Percentiles rank a stretch among this genome's conserved stretches.
Evolutionary conservation across 2,329 filamentous ascomycete genomes (phyloP).

Genomic region (Aspergillus sp.): DNA sequence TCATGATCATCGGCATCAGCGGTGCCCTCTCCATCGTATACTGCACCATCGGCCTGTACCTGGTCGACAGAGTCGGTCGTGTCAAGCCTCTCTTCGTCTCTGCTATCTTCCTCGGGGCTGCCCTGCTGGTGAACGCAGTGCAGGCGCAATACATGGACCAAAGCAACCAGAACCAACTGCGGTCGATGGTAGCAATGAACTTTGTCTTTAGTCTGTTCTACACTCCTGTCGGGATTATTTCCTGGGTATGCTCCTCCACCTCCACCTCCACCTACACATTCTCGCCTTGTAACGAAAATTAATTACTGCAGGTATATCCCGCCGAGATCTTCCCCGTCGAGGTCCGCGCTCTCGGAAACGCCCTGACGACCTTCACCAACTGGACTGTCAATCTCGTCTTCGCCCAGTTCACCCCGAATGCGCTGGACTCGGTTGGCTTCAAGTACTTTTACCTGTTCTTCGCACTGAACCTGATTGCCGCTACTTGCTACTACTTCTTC

Average conservation of each 20-base stretch:
- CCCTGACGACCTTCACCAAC: constrained; percentile 47
- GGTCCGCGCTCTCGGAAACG: constrained; percentile 44
- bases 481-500: constrained; percentile 15
- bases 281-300: no score
- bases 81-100: constrained; percentile 50
- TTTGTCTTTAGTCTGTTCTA: constrained; percentile 50
- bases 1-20: constrained; percentile 54
- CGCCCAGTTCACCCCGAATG: constrained; percentile 50
- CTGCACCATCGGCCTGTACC: constrained; percentile 48
- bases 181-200: constrained; percentile 49
- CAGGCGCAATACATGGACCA: constrained; percentile 12
- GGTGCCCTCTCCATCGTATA: constrained; percentile 51
- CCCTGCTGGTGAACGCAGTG: constrained; percentile 23
- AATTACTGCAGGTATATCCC: constrained; percentile 35
- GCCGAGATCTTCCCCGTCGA: constrained; percentile 49
- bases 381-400: constrained; percentile 51
- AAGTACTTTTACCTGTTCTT: constrained; percentile 53
- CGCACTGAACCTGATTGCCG: constrained; percentile 49
- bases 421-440: constrained; percentile 45
- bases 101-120: constrained; percentile 42
- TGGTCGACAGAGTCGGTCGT: constrained; percentile 50
- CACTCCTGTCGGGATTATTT: constrained; percentile 47
- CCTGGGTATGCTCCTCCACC: constrained; percentile 33
- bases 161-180: constrained; percentile 37
- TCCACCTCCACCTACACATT: neutral